Base-by-base conservation (phyloP, 2,329 filamentous ascomycete species). In the Trichoderma breve region DNA sequence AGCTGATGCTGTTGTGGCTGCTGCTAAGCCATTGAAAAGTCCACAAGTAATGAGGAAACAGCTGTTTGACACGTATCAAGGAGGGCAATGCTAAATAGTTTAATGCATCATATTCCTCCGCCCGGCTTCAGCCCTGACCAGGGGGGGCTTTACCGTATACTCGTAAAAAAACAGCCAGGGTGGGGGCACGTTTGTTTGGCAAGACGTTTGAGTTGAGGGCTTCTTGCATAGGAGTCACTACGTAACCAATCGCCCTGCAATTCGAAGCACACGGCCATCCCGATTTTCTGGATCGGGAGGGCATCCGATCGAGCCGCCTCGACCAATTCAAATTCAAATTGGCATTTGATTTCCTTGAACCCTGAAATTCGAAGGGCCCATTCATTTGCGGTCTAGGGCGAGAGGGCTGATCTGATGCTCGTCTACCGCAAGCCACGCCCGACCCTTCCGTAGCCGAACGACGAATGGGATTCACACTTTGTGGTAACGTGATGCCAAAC, bases 371-470 rank as follows among this genome's bases (percentile, higher is more conserved):
- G 15, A 39, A n/a, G 24, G 26, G 51, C 32, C 64, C 30, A 14
- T 47, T 28, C 28, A 9, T 39, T 26, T 66, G 47, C 30, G 43
- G 30, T 15, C 47, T 66, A 66, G 63, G 30, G 32, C 24, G 24
- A 14, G 24, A 47, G 24, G 66, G 65, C 57, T 60, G 57, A 60
- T 53, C 63, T 67, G 64, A 51, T 68, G 66, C 36, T 61, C 28
- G 57, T 61, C 66, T 26, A 70, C 32, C 36, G 57, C 66, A 70
- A 70, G 66, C 66, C 66, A 70, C 66, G 39, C 21, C 66, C 66
- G 66, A 70, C 66, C 57, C 66, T 62, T 70, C 66, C 66, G 66
- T 47, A 26, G 14, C 39, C 34, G 43, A 53, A 53, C 15, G n/a
- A 62, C 66, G 39, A 70, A 70, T 70, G 57, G 60, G 39, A 60